Evolutionary conservation across 2,329 filamentous ascomycete genomes (phyloP).

Genomic region (Talaromyces verruculosus): DNA sequence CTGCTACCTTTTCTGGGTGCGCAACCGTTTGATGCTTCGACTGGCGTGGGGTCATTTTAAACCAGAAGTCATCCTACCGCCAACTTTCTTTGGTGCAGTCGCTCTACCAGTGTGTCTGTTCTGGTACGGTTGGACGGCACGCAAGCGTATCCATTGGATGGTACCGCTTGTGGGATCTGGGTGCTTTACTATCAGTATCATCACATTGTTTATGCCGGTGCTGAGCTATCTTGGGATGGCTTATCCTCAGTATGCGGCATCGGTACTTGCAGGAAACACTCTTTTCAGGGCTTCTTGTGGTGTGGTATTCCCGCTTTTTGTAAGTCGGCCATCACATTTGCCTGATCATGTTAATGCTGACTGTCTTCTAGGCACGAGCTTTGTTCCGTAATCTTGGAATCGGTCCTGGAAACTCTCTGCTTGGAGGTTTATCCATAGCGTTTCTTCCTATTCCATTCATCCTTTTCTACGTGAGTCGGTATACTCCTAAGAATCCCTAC

Average conservation of each 20-base stretch:
- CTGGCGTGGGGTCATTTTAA: slow-evolving; percentile 51
- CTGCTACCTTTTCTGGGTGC: slow-evolving; percentile 53
- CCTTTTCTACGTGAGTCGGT: slow-evolving; percentile 11
- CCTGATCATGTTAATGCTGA: slow-evolving; percentile 31
- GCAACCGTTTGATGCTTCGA: slow-evolving; percentile 55
- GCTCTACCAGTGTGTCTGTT: slow-evolving; percentile 52
- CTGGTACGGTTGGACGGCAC: slow-evolving; percentile 52
- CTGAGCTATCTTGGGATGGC: slow-evolving; percentile 38
- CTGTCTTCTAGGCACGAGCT: slow-evolving; percentile 1
- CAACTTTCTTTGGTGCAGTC: slow-evolving; percentile 55
- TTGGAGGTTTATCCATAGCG: not conserved
- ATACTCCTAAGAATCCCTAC: not conserved
- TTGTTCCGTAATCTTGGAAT: slow-evolving; percentile 11
- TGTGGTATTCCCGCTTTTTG: slow-evolving; percentile 40
- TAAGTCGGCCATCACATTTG: slow-evolving; percentile 45
- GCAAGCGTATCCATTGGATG: slow-evolving; percentile 42
- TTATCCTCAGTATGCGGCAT: slow-evolving; percentile 32
- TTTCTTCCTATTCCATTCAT: slow-evolving; percentile 16
- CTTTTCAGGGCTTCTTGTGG: slow-evolving; percentile 36
- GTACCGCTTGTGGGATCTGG: slow-evolving; percentile 33
- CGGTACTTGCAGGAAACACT: slow-evolving; percentile 36
- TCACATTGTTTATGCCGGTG: slow-evolving; percentile 39
- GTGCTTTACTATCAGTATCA: slow-evolving; percentile 36
- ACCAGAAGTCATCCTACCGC: slow-evolving; percentile 55
- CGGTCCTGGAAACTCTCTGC: slow-evolving; percentile 11